phyloP scores from a whole-genome alignment of 2,329 filamentous ascomycete genomes.

The Pestalotiopsis sp. region DNA sequence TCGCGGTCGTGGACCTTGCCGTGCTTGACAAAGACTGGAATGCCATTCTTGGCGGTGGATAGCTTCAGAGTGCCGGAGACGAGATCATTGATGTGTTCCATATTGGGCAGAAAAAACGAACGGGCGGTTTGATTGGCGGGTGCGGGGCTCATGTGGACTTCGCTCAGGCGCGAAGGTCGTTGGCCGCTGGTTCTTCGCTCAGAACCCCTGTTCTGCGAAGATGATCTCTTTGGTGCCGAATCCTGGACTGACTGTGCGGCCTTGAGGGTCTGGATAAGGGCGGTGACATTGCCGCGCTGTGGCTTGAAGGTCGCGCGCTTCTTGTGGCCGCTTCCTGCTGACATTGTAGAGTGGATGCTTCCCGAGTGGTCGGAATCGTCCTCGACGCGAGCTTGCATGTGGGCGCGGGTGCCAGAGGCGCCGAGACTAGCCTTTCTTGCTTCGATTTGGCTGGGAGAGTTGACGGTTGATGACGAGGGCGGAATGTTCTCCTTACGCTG shows the following conservation, averaged over 20 bases:
- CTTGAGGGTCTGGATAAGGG: slow-evolving; percentile 34
- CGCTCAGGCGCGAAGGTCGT: slow-evolving; percentile 20
- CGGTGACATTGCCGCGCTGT: slow-evolving; percentile 34
- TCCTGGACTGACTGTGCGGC: slow-evolving; percentile 29
- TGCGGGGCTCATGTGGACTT: slow-evolving; percentile 24
- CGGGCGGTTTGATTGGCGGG: slow-evolving; percentile 45
- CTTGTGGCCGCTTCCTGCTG: slow-evolving; percentile 17
- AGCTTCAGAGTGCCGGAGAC: slow-evolving; percentile 58
- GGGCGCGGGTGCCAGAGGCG: slow-evolving; percentile 36
- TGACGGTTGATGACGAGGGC: slow-evolving; percentile 36
- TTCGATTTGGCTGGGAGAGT: slow-evolving; percentile 45
- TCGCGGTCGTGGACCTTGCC: slow-evolving; percentile 51
- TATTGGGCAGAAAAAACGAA: slow-evolving; percentile 58
- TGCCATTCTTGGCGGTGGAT: slow-evolving; percentile 54
- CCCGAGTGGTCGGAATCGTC: slow-evolving; percentile 49
- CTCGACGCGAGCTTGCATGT: slow-evolving; percentile 57
- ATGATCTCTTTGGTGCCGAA: slow-evolving; percentile 18
- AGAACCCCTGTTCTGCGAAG: slow-evolving; percentile 7
- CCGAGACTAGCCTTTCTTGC: slow-evolving; percentile 24
- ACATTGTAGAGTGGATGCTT: not conserved
- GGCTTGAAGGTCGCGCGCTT: slow-evolving; percentile 23
- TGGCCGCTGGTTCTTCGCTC: slow-evolving; percentile 13
- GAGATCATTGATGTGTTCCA: slow-evolving; percentile 59
- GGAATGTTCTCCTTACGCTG: slow-evolving; percentile 49
- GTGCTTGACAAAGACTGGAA: slow-evolving; percentile 59